Evolutionary conservation across 2,329 filamentous ascomycete species (phyloP).

Genomic region (Colletotrichum falcatum): DNA sequence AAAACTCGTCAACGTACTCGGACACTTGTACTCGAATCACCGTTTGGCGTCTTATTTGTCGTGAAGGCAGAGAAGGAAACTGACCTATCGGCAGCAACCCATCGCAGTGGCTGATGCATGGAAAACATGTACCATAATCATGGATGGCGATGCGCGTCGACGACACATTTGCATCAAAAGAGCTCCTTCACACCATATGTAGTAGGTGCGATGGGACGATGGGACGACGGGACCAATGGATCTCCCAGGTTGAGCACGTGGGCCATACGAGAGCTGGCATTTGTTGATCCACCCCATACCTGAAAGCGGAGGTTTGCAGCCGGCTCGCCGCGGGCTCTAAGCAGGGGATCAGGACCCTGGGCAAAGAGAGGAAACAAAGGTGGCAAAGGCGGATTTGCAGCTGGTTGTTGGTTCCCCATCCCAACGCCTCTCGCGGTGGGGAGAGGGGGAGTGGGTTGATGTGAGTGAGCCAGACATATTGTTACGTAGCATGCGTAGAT

Average conservation of each 20-base stretch:
- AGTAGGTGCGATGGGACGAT: too few species aligned
- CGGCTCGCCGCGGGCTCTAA: conserved; percentile 24
- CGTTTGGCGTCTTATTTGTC: conserved; percentile 31
- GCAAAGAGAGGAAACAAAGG: not conserved
- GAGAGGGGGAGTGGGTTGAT: not conserved
- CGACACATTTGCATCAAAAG: conserved; percentile 7
- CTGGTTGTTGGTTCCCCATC: conserved; percentile 15
- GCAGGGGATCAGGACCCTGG: conserved; percentile 33
- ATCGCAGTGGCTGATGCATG: not conserved
- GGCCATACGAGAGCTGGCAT: conserved; percentile 29
- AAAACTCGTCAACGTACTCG: not conserved
- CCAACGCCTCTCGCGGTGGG: conserved; percentile 15
- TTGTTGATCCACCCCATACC: conserved; percentile 26
- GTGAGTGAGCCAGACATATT: not conserved
- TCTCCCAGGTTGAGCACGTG: conserved; percentile 29
- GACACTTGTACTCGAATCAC: not conserved
- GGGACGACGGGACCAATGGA: conserved; percentile 23
- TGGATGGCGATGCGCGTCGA: conserved; percentile 24
- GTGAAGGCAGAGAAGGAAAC: conserved; percentile 9
- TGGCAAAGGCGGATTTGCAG: conserved; percentile 26
- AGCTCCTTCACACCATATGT: too few species aligned
- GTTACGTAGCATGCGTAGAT: not conserved
- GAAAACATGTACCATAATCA: conserved; percentile 1
- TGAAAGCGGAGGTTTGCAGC: conserved; percentile 24
- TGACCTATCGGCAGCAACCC: conserved; percentile 34